Conservation (phyloP, 345 rosid species). For the Aethionema arabicum region DNA sequence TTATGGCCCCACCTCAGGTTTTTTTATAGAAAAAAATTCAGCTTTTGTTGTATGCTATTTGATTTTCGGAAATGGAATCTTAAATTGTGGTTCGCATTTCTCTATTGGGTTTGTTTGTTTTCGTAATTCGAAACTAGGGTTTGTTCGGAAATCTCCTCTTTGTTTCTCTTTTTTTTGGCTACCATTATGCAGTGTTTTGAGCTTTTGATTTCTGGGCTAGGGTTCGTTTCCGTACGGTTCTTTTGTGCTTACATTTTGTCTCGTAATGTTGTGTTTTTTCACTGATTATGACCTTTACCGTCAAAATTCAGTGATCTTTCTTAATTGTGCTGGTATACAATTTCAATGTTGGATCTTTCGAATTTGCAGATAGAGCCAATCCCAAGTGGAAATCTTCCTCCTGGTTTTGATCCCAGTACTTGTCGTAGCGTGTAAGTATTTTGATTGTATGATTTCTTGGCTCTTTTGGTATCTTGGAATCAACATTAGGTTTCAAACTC, state of each 20-base stretch:
- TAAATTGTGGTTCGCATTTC: background rate
- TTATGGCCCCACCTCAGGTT: conserved; percentile 88
- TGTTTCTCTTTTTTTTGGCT: background rate
- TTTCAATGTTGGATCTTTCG: conserved; percentile 12
- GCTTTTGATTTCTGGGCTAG: conserved; percentile 4
- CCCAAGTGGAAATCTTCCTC: conserved; percentile 99
- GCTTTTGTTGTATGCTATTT: background rate
- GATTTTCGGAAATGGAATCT: background rate
- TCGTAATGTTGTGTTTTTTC: conserved; percentile 22
- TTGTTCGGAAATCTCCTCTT: conserved; percentile 9
- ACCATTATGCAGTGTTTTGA: background rate
- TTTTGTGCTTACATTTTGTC: background rate
- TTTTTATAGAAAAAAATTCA: background rate
- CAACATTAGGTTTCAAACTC: background rate
- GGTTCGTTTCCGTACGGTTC: background rate
- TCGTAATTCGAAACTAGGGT: conserved; percentile 2
- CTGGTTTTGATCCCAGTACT: conserved; percentile 96
- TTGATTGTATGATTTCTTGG: conserved; percentile 5
- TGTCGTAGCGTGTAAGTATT: conserved; percentile 99
- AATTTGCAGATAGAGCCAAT: conserved; percentile 86
- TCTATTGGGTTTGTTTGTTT: background rate
- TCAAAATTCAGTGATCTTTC: background rate
- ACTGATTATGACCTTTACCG: background rate
- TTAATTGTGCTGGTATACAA: background rate
- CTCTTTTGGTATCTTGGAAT: conserved; percentile 3